Percentiles rank a stretch among this genome's conserved stretches.
Conservation (phyloP, 805 yeast genomes). For the Starmerella asiatica region DNA sequence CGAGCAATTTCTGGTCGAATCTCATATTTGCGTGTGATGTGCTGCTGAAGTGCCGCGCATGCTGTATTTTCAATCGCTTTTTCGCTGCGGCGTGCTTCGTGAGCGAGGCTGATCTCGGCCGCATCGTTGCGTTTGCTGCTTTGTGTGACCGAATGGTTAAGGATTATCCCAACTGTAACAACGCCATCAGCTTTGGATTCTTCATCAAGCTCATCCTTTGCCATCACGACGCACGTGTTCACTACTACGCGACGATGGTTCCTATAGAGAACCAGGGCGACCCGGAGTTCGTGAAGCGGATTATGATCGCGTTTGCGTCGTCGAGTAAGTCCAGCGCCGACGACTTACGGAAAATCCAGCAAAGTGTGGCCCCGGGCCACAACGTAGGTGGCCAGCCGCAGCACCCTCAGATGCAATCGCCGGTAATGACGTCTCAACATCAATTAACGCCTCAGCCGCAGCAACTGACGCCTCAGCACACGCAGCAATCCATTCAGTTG, state of each 20-base stretch:
- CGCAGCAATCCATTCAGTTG: too few species aligned
- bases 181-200: slow-evolving; percentile 22
- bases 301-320: neutral
- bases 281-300: slow-evolving; percentile 7
- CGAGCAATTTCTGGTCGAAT: slow-evolving; percentile 27
- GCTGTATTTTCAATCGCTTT: slow-evolving; percentile 21
- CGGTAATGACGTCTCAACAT: too few species aligned
- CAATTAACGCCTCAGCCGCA: neutral
- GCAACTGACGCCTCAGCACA: slow-evolving; percentile 2
- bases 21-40: slow-evolving; percentile 23
- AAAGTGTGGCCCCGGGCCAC: too few species aligned
- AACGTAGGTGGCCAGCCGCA: too few species aligned
- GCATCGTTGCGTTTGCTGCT: slow-evolving; percentile 16
- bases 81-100: slow-evolving; percentile 22
- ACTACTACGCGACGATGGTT: slow-evolving; percentile 10
- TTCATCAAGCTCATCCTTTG: slow-evolving; percentile 25
- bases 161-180: slow-evolving; percentile 23
- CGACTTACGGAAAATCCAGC: too few species aligned
- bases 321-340: neutral
- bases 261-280: slow-evolving; percentile 11
- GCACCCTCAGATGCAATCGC: too few species aligned
- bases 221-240: slow-evolving; percentile 24
- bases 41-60: slow-evolving; percentile 25
- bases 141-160: slow-evolving; percentile 18
- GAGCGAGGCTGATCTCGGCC: slow-evolving; percentile 15